Evolutionary conservation across 257 asterid genomes (phyloP), one percentile per base, ranked within the genome.

Genomic region (Gentiana straminea): DNA sequence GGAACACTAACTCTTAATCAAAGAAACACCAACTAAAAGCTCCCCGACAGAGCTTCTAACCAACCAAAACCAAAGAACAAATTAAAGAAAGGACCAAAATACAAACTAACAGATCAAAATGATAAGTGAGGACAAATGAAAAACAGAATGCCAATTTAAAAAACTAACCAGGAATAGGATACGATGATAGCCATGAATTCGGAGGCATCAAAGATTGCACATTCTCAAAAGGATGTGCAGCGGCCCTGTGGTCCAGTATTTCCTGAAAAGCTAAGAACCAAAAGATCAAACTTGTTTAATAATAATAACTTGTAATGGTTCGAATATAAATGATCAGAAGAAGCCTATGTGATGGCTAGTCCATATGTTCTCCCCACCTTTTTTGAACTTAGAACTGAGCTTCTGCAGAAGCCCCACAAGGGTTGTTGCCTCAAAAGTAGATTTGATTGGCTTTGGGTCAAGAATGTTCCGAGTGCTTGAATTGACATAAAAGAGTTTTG

Each of bases 161-260:
- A 10, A 3, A 65, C 93, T 56, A 74, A 84, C 98, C 96, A 7
- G 94, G 94, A 66, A 85, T 52, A 64, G 98, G 94, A 78, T 82
- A 67, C 55, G 64, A 65, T 62, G 89, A 94, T 59, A 90, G 84
- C 98, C 98, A 90, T 47, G 94, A 69, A 80, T 79, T 86, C 61
- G 96, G 94, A 9, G 91, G 86, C 74, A 90, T 64, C 62, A 82
- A 57, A 57, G 94, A 77, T 71, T 81, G 98, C 47, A 84, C 89
- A 71, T 82, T 90, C 77, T 86, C 98, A 72, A 90, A 86, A 48
- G 98, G 95, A 64, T 90, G 98, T 35, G 96, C 94, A 44, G 91
- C 69, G 66, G 95, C 95, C 86, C 86, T 90, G 59, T 74, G 78
- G 71, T 81, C 96, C 94, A 90, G 75, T 70, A 84, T 82, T 65